These are phyloP conservation scores for Botrytis sinoallii DNA, from an alignment of 2,329 filamentous ascomycete genomes.

Conservation along the genomic window DNA sequence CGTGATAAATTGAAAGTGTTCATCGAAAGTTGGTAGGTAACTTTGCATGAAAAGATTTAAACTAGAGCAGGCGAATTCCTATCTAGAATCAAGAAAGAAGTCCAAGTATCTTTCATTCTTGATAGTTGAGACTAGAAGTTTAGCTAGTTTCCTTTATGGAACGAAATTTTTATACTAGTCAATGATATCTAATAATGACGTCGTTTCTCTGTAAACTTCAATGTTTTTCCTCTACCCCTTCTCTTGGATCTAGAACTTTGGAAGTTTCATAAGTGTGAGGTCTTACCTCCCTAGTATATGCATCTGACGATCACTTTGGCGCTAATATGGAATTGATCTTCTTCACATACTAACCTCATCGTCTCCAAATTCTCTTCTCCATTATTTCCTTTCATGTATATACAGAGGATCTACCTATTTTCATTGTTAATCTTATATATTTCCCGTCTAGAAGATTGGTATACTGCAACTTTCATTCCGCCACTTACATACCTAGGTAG, in stretches of 20 bases:
- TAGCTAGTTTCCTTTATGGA: not conserved
- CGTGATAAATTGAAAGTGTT: not conserved
- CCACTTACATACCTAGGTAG: too few species aligned
- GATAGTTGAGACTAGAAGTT: not conserved
- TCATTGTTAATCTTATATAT: not conserved
- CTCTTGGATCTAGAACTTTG: not conserved
- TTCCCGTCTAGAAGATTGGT: not conserved
- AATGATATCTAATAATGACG: not conserved
- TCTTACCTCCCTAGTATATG: not conserved
- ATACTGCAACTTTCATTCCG: not conserved
- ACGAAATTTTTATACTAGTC: not conserved
- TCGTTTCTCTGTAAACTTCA: not conserved
- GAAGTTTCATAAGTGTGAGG: not conserved
- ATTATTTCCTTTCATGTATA: not conserved
- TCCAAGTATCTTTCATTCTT: not conserved
- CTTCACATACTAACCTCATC: not conserved
- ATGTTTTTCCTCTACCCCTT: not conserved
- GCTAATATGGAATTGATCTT: not conserved
- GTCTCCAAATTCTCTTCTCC: not conserved
- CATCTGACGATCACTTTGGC: not conserved
- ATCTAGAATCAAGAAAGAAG: not conserved
- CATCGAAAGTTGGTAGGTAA: not conserved
- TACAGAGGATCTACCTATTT: too few species aligned
- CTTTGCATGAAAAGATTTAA: not conserved
- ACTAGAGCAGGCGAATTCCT: not conserved